phyloP scores from a whole-genome alignment of 768 basidiomycete genomes.

The Kwoniella mangroviensis region DNA sequence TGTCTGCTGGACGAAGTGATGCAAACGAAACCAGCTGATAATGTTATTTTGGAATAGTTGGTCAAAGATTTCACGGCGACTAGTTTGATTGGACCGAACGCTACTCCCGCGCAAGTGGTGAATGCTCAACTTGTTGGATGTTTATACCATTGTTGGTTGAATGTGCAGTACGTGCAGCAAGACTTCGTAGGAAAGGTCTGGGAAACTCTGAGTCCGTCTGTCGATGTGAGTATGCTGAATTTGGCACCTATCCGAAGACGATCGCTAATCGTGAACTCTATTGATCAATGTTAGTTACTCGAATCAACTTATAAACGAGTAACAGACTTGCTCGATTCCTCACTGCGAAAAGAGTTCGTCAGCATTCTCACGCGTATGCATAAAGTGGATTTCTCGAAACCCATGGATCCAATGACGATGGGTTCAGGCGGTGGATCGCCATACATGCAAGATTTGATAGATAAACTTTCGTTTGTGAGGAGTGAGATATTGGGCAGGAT shows the following conservation, averaged over 20 bases:
- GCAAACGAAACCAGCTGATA: too few species aligned
- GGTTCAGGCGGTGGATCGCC: slow-evolving; percentile 69
- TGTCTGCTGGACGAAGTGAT: slow-evolving; percentile 5
- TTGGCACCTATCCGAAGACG: neutral
- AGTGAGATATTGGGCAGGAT: slow-evolving; percentile 74
- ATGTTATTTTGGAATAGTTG: slow-evolving; percentile 60
- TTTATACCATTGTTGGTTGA: slow-evolving; percentile 75
- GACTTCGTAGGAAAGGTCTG: slow-evolving; percentile 71
- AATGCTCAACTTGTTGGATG: slow-evolving; percentile 81
- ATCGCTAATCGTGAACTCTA: neutral
- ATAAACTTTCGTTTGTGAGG: slow-evolving; percentile 83
- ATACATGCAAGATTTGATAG: slow-evolving; percentile 90
- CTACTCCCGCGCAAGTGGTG: slow-evolving; percentile 75
- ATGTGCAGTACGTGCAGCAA: slow-evolving; percentile 68
- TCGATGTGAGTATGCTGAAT: slow-evolving; percentile 63
- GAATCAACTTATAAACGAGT: slow-evolving; percentile 48
- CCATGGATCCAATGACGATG: slow-evolving; percentile 65
- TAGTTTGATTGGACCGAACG: slow-evolving; percentile 73
- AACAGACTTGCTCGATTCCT: slow-evolving; percentile 55
- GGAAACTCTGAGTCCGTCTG: slow-evolving; percentile 63
- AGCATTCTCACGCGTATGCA: slow-evolving; percentile 78
- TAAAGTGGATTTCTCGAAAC: slow-evolving; percentile 77
- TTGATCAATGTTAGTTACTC: slow-evolving; percentile 10
- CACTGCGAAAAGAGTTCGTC: slow-evolving; percentile 75
- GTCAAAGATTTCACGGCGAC: slow-evolving; percentile 77